These are phyloP conservation scores for Cornus controversa DNA, from an alignment of 148 eudicot species.

Conservation along the genomic window DNA sequence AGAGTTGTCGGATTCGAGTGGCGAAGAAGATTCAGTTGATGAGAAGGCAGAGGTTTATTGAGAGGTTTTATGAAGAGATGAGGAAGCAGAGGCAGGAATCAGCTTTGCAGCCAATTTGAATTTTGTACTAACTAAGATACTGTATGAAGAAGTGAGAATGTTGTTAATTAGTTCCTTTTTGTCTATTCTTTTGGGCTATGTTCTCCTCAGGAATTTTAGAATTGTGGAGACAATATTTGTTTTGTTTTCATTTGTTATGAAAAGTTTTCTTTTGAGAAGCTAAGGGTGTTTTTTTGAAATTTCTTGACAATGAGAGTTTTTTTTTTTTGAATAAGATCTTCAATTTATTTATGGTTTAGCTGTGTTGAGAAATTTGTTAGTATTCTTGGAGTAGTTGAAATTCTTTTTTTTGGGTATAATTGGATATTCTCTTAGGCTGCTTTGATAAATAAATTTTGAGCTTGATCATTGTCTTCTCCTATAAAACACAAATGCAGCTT, in stretches of 20 bases:
- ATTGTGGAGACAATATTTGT: neutral
- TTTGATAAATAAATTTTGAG: no score
- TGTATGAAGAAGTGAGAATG: neutral
- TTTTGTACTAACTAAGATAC: neutral
- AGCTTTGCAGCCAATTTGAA: neutral
- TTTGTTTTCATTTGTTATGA: neutral
- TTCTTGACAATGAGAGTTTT: neutral
- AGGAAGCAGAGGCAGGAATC: slow-evolving; percentile 44
- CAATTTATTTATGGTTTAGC: no score
- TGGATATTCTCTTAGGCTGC: no score
- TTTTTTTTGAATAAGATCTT: neutral
- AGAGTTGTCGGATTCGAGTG: slow-evolving; percentile 7
- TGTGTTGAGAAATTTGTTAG: no score
- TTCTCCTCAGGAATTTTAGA: neutral
- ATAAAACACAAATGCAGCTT: no score
- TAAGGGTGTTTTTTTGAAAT: neutral
- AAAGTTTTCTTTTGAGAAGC: neutral
- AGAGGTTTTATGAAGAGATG: slow-evolving; percentile 48
- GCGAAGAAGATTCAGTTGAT: slow-evolving; percentile 38
- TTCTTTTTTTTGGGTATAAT: no score
- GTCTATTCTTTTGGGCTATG: neutral
- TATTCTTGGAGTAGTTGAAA: no score
- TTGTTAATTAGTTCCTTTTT: neutral
- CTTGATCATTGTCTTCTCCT: no score
- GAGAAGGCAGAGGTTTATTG: slow-evolving; percentile 57